These are phyloP conservation scores for Solanum pinnatisectum DNA, from an alignment of 257 asterid genomes.

Conservation along the genomic window DNA sequence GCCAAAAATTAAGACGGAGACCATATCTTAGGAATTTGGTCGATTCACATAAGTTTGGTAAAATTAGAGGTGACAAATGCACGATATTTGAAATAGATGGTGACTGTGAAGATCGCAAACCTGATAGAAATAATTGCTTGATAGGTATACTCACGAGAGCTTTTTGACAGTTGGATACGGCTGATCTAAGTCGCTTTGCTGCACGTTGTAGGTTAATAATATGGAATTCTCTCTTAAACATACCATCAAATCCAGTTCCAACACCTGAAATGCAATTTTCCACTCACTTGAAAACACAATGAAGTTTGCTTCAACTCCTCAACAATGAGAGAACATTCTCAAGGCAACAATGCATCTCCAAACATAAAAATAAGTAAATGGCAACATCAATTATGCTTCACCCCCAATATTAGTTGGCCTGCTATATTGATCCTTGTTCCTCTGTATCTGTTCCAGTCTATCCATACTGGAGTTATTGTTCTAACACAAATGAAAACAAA, in stretches of 20 bases:
- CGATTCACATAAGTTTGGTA: neutral
- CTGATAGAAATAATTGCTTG: too few species aligned
- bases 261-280: too few species aligned
- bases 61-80: neutral
- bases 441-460: neutral
- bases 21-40: neutral
- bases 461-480: neutral
- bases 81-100: neutral
- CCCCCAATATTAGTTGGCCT: neutral
- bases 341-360: too few species aligned
- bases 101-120: too few species aligned
- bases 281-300: too few species aligned
- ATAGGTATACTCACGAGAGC: too few species aligned
- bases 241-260: too few species aligned
- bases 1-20: neutral
- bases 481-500: neutral
- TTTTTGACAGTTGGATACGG: constrained; percentile 3
- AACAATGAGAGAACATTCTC: neutral
- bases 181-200: constrained; percentile 37
- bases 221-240: too few species aligned
- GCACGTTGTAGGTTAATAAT: constrained; percentile 42
- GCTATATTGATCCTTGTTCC: neutral
- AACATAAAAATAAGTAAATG: neutral
- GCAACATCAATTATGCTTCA: neutral
- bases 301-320: too few species aligned